Evolutionary conservation across 2,329 filamentous ascomycete genomes (phyloP).

Genomic region (Alternaria novae-zelandiae): DNA sequence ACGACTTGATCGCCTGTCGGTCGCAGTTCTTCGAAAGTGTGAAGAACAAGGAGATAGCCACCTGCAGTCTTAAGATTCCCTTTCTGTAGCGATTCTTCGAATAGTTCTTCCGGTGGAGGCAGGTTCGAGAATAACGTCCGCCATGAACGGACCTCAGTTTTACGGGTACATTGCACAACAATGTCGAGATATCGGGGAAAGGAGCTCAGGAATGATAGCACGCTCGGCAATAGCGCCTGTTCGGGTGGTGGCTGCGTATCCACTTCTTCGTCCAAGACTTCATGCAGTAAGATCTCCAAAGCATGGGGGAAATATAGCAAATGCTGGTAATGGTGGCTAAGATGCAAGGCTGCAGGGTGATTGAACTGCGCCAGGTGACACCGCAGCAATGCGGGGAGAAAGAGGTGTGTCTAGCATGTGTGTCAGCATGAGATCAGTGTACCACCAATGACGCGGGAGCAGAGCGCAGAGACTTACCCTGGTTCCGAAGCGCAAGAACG

Average conservation of each 20-base stretch:
- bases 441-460: conserved; percentile 8
- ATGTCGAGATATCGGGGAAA: conserved; percentile 88
- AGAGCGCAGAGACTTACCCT: conserved; percentile 64
- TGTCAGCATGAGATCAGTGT: conserved; percentile 22
- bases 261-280: conserved; percentile 93
- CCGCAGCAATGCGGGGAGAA: conserved; percentile 85
- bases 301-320: conserved; percentile 93
- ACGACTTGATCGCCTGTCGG: conserved; percentile 79
- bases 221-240: conserved; percentile 58
- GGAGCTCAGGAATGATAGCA: conserved; percentile 60
- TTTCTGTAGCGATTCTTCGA: conserved; percentile 86
- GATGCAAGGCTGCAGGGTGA: conserved; percentile 77
- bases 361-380: conserved; percentile 78
- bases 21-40: conserved; percentile 70
- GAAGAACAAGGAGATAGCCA: conserved; percentile 92
- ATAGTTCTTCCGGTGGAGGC: conserved; percentile 87
- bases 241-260: conserved; percentile 64
- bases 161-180: conserved; percentile 93
- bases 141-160: conserved; percentile 96
- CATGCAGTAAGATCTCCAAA: conserved; percentile 88
- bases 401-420: conserved; percentile 78
- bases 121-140: conserved; percentile 90
- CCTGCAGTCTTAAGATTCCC: conserved; percentile 93
- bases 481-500: conserved; percentile 85
- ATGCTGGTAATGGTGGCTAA: conserved; percentile 84